Percentiles rank a stretch among this genome's conserved stretches.
These are phyloP conservation scores for Plasmodium gaboni DNA, from an alignment of 169 alveolate species.

Conservation along the genomic window DNA sequence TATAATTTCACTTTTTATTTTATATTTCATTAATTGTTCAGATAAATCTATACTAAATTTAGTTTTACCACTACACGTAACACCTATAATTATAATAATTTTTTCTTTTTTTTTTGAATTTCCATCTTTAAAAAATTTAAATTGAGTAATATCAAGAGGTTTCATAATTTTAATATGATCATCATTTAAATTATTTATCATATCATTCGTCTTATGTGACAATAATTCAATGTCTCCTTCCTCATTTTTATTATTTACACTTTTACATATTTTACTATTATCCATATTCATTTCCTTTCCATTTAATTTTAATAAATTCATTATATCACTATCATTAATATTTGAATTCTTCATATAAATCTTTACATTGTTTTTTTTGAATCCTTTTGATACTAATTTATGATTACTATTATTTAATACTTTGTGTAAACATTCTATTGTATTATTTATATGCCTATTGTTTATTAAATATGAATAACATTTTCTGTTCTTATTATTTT, in stretches of 20 bases:
- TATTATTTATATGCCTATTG: no score
- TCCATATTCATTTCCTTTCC: not conserved
- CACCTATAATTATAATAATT: constrained; percentile 81
- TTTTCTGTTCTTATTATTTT: no score
- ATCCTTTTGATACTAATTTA: no score
- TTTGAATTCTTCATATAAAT: no score
- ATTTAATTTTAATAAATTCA: not conserved
- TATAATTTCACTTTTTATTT: constrained; percentile 80
- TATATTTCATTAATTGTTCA: constrained; percentile 60
- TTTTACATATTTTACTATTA: not conserved
- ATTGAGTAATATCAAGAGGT: not conserved
- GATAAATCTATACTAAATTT: constrained; percentile 81
- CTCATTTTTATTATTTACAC: not conserved
- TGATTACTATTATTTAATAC: no score
- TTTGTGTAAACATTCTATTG: no score
- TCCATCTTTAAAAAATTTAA: not conserved
- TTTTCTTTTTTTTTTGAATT: constrained; percentile 38
- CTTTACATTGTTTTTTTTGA: no score
- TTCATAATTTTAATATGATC: not conserved
- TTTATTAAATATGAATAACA: no score
- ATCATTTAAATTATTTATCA: not conserved
- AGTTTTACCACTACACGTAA: constrained; percentile 86
- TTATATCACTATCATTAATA: no score
- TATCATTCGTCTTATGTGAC: no score
- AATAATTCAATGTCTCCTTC: not conserved